Evolutionary conservation across 2,329 filamentous ascomycete genomes (phyloP), one percentile per base, ranked within the genome.

Genomic region (Ascocoryne sarcoides): DNA sequence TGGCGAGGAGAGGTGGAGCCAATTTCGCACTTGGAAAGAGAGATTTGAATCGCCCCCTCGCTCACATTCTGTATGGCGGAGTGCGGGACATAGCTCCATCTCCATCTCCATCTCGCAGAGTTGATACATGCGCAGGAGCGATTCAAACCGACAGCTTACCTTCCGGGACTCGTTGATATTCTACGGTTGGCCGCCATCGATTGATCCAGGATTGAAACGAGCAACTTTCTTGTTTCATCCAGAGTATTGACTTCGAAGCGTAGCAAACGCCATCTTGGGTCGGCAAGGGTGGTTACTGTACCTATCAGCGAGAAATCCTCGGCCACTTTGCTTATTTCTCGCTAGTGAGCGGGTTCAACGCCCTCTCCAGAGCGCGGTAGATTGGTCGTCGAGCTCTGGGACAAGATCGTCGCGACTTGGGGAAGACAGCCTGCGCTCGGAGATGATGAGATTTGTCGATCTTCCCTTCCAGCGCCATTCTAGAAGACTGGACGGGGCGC

Each of bases 401-500:
- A 37, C 39, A 18, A 40, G 39, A 35, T 37, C 37, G 37, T 26
- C 19, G 14, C 36, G n/a, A 31, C 35, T 32, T 16, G 36, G 33
- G 30, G 40, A 40, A 34, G 30, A 19, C 26, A n/a, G 16, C 32
- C 18, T 36, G 12, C n/a, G 20, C 31, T 34, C 32, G n/a, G 28
- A 31, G 36, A 39, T 19, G 23, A 36, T 36, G 30, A 19, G 20
- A 17, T 29, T 37, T 20, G 43, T 43, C 30, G 37, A 43, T 30
- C 20, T 17, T n/a, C 18, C 21, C 31, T 45, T 45, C 39, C 32
- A 37, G 19, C 23, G 21, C 28, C 34, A 23, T 50, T 50, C 48
- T 48, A 45, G 46, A 50, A 48, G 26, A 21, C 19, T 18, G 16
- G 39, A 40, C 31, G 38, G 36, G 14, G 26, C 39, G 32, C 8